Evolutionary conservation across 208 protist genomes (phyloP).

Genomic region (Crithidia sp.): DNA sequence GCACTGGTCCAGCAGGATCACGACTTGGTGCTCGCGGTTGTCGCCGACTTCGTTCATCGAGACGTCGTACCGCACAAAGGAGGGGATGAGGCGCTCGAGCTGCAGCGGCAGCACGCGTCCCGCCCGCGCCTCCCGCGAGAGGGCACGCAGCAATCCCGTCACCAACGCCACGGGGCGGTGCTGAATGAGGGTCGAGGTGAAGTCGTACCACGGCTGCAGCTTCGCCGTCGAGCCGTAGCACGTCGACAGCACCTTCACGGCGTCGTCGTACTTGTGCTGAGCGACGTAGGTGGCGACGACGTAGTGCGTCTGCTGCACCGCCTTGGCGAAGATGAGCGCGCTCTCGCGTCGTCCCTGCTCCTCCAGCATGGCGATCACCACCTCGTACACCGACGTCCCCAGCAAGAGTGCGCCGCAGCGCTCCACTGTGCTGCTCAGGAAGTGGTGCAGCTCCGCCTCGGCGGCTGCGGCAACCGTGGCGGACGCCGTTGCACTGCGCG

Average conservation of each 20-base stretch:
- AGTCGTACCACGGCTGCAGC: conserved; percentile 91
- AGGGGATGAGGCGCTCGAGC: conserved; percentile 88
- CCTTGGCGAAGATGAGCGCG: conserved; percentile 79
- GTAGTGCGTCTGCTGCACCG: conserved; percentile 78
- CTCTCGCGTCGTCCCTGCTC: conserved; percentile 84
- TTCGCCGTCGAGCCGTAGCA: conserved; percentile 35
- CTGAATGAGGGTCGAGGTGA: conserved; percentile 88
- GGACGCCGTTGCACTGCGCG: conserved; percentile 11
- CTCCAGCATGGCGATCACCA: conserved; percentile 74
- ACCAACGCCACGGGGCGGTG: conserved; percentile 85
- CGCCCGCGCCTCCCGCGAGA: conserved; percentile 43
- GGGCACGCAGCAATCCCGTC: conserved; percentile 59
- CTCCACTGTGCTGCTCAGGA: conserved; percentile 37
- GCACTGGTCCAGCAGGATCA: conserved; percentile 92
- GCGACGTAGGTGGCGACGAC: conserved; percentile 52
- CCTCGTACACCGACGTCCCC: conserved; percentile 41
- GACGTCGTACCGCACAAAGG: conserved; percentile 90
- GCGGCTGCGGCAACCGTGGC: neutral
- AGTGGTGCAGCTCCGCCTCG: conserved; percentile 28
- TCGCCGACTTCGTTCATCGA: conserved; percentile 55
- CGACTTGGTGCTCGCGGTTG: conserved; percentile 89
- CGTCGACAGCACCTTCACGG: conserved; percentile 51
- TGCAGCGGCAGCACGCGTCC: conserved; percentile 67
- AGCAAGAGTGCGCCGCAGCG: conserved; percentile 42
- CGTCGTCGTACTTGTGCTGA: conserved; percentile 45